These are phyloP conservation scores for Lignosus rhinocerotis DNA, from an alignment of 1,284 basidiomycete genomes.

Conservation along the genomic window DNA sequence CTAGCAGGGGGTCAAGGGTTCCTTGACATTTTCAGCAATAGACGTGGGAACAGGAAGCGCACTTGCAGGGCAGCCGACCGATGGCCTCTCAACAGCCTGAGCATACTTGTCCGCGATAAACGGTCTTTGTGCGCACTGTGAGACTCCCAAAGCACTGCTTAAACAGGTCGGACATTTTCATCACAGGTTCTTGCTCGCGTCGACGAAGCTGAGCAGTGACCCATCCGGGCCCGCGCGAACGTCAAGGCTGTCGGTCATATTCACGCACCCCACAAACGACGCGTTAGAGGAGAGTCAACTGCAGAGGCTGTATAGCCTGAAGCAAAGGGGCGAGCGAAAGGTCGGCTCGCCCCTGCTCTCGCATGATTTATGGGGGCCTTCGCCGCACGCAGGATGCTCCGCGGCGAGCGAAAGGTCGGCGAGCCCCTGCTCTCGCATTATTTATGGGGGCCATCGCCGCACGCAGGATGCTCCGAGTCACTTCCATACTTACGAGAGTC, in stretches of 20 bases:
- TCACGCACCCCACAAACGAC: slow-evolving; percentile 29
- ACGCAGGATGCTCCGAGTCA: too few relatives aligned
- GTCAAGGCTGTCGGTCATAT: slow-evolving; percentile 27
- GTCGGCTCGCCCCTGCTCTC: slow-evolving; percentile 35
- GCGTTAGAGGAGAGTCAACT: slow-evolving; percentile 1
- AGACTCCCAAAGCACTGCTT: slow-evolving; percentile 28
- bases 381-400: too few relatives aligned
- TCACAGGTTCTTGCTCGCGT: slow-evolving; percentile 24
- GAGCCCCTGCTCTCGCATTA: too few relatives aligned
- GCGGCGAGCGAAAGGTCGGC: too few relatives aligned
- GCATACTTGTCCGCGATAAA: neutral
- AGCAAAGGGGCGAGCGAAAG: slow-evolving; percentile 35
- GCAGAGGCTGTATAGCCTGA: slow-evolving; percentile 3
- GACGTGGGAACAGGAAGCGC: too few relatives aligned
- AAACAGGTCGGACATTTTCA: slow-evolving; percentile 32
- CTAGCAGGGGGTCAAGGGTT: too few relatives aligned
- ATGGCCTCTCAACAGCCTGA: too few relatives aligned
- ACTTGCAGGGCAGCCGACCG: too few relatives aligned
- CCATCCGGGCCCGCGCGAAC: slow-evolving; percentile 31
- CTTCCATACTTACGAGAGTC: slow-evolving; percentile 41
- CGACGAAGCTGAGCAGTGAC: slow-evolving; percentile 32
- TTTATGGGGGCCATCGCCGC: too few relatives aligned
- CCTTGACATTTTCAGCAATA: too few relatives aligned
- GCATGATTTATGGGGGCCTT: slow-evolving; percentile 44
- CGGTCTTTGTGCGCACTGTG: slow-evolving; percentile 18